Evolutionary conservation across 1,284 basidiomycete genomes (phyloP).

Genomic region (Boletellus deceptivus): DNA sequence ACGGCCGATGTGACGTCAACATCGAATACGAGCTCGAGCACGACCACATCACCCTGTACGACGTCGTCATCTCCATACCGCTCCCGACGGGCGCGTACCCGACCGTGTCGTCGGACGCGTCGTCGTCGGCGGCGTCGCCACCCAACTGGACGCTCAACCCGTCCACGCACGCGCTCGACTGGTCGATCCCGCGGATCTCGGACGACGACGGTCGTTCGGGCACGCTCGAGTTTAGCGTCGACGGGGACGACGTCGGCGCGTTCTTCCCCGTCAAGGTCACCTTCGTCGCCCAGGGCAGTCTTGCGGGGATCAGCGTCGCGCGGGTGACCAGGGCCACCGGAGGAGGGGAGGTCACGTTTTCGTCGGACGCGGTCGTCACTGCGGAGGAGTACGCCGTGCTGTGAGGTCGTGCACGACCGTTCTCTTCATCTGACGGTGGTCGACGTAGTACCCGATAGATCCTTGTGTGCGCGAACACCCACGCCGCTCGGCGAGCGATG

Average conservation of each 20-base stretch:
- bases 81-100: conserved; percentile 87
- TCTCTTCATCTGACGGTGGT: too few species aligned
- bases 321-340: conserved; percentile 59
- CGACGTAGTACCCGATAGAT: too few species aligned
- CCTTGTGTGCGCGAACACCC: too few species aligned
- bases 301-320: conserved; percentile 69
- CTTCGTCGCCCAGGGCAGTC: conserved; percentile 78
- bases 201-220: conserved; percentile 66
- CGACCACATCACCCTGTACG: conserved; percentile 74
- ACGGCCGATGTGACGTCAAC: conserved; percentile 89
- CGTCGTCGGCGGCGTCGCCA: conserved; percentile 41
- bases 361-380: conserved; percentile 71
- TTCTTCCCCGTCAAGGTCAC: conserved; percentile 93
- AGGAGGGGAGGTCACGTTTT: conserved; percentile 60
- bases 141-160: conserved; percentile 81
- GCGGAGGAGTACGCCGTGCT: conserved; percentile 73
- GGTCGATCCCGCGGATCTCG: conserved; percentile 71
- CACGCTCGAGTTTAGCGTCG: conserved; percentile 84
- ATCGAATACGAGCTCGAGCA: conserved; percentile 97
- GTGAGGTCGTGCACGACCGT: conserved; percentile 4
- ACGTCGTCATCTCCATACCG: conserved; percentile 89
- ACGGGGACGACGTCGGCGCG: conserved; percentile 77
- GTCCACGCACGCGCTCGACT: conserved; percentile 76
- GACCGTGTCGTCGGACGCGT: conserved; percentile 59
- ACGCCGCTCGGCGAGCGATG: too few species aligned